Evolutionary conservation across 148 eudicot genomes (phyloP), one percentile per base, ranked within the genome.

Genomic region (Salicornia ramosissima): DNA sequence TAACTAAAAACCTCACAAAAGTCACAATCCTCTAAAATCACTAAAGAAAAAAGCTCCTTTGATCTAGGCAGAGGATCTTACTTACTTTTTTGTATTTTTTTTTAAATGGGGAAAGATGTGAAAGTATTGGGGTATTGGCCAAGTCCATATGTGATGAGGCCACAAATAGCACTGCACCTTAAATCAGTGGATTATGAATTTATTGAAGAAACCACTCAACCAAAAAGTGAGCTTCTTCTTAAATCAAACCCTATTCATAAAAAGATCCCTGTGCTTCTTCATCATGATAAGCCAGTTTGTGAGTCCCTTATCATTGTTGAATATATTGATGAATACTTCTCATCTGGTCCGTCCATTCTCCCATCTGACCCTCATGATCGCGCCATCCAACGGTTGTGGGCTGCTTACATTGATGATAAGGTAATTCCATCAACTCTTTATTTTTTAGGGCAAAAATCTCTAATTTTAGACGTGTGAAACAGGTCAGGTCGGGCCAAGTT

Each of bases 351-450:
- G 2, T 39, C 86, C 6, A 76, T 90, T 67, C 82, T 90, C 26
- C 96, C 96, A 6, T 76, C 84, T 1, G 84, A 89, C 74, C 86
- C 90, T 19, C 84, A 86, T 52, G 90, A 83, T 51, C 87, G 86
- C 0, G 90, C 95, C 70, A 66, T 65, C 47, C 86, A 86, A 13
- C 82, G 96, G 7, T 89, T 89, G 51, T 89, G 95, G 90, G 85
- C 88, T 39, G 76, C 84, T 26, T 89, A 80, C 69, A 25, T 86
- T 31, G 87, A 85, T 40, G 80, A 80, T 1, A 85, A 83, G 86
- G 88, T 81, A 65, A 43, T 1, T n/a, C n/a, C n/a, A n/a, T n/a
- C n/a, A n/a, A n/a, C n/a, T n/a, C n/a, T n/a, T n/a, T n/a, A n/a
- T n/a, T n/a, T n/a, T n/a, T n/a, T n/a, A n/a, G n/a, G n/a, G n/a